phyloP scores from a whole-genome alignment of 441 rosid species.

The Populus hybrid region DNA sequence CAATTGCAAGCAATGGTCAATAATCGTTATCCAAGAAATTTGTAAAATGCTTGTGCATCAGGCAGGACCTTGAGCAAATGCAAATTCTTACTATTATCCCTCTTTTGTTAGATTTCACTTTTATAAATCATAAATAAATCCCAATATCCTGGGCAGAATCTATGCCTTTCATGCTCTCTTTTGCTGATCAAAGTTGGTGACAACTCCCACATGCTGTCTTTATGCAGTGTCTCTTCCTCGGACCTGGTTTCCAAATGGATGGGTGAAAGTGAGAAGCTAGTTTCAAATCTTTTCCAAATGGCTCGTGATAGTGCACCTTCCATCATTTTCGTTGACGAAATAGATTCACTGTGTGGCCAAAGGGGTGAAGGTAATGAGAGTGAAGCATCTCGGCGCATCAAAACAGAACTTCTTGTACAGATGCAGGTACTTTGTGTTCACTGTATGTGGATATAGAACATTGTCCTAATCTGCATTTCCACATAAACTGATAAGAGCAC shows the following conservation, averaged over 20 bases:
- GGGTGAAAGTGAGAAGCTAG: conserved; percentile 98
- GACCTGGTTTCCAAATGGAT: conserved; percentile 98
- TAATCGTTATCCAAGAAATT: background rate
- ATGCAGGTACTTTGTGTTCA: conserved; percentile 64
- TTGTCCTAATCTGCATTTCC: background rate
- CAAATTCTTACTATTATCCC: background rate
- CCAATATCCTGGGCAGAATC: background rate
- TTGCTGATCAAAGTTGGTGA: background rate
- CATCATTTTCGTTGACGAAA: conserved; percentile 87
- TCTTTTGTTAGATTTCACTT: background rate
- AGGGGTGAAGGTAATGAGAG: conserved; percentile 96
- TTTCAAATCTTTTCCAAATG: conserved; percentile 88
- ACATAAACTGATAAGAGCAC: background rate
- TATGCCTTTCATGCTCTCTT: background rate
- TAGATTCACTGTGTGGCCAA: conserved; percentile 86
- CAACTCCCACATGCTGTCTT: background rate
- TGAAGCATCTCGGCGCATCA: conserved; percentile 94
- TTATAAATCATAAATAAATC: background rate
- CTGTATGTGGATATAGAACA: background rate
- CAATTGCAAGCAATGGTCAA: background rate
- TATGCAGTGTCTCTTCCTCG: conserved; percentile 75
- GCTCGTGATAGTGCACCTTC: conserved; percentile 93
- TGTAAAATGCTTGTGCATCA: background rate
- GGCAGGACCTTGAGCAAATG: background rate
- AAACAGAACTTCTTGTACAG: conserved; percentile 95